Base-by-base conservation (phyloP, 2,329 filamentous ascomycete species). In the Colletotrichum liriopes region DNA sequence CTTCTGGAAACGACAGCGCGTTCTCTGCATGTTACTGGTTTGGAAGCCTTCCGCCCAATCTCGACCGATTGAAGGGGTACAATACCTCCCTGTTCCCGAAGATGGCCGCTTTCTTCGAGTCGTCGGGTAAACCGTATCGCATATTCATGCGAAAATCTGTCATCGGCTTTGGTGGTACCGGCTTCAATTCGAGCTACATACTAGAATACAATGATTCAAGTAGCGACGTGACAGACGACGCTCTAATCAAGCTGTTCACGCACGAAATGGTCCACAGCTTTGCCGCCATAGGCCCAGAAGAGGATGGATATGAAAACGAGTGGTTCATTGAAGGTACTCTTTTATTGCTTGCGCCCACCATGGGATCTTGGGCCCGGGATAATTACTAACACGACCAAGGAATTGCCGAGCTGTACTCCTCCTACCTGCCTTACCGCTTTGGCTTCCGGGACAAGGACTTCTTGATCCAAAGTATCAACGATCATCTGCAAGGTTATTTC, bases 231-330 rank as follows among this genome's bases (percentile, higher is more conserved):
- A 41, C 55, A 47, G 64, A 74, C 23, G 60, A 75, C 8, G 35
- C 58, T 16, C 52, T 73, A 14, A 55, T 56, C 16, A 20, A 39
- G 5, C 18, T 73, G 20, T 67, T 74, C n/a, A 73, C 66, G 5
- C 73, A 75, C 37, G 69, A 73, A 56, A 75, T 75, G 72, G 62
- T 75, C 3, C 72, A 74, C 39, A 73, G 72, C 63, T 75, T 74
- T 51, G 66, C 67, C 3, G 12, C 2, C n/a, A 47, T 71, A 7
- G 51, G 47, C 18, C 37, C 52, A 16, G 72, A 74, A 32, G 72
- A 73, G 6, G 64, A 70, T 16, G 71, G 67, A 3, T 41, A 67
- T 14, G 72, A 74, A 16, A 75, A 74, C 35, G 63, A 55, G 9
- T 75, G 74, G 74, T 74, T 63, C 20, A 61, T 61, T n/a, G 64